A percentile compares a stretch with the other conserved stretches of the same genome.
phyloP scores from a whole-genome alignment of 371 early-diverging fungal genomes.

The Umbelopsis sp. region DNA sequence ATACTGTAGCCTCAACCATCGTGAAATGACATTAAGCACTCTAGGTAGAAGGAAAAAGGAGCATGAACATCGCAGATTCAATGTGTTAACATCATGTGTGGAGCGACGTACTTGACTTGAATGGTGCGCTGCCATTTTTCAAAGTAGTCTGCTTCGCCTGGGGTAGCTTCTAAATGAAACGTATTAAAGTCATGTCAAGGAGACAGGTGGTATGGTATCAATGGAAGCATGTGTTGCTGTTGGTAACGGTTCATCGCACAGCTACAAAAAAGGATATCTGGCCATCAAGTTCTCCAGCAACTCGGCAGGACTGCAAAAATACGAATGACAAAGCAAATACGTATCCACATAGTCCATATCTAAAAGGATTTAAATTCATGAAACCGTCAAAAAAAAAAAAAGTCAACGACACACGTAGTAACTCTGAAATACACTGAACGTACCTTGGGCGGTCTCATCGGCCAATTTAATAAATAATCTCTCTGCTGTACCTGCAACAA shows the following conservation, averaged over 20 bases:
- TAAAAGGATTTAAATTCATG: constrained; percentile 5
- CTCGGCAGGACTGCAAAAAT: constrained; percentile 58
- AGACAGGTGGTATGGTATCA: neutral
- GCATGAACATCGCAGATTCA: neutral
- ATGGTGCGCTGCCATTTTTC: constrained; percentile 66
- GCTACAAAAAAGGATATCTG: constrained; percentile 17
- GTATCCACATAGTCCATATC: constrained; percentile 68
- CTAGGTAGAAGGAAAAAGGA: constrained; percentile 27
- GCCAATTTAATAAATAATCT: constrained; percentile 60
- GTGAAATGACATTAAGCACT: constrained; percentile 59
- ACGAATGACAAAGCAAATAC: constrained; percentile 56
- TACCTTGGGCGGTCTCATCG: constrained; percentile 64
- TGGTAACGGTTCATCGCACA: too few relatives aligned
- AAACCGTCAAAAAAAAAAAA: neutral
- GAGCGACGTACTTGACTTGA: constrained; percentile 58
- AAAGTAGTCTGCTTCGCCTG: constrained; percentile 57
- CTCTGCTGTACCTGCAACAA: constrained; percentile 61
- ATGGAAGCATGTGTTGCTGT: too few relatives aligned
- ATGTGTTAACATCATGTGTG: too few relatives aligned
- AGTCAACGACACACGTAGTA: neutral
- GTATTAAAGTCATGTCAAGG: constrained; percentile 20
- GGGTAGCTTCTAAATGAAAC: constrained; percentile 54
- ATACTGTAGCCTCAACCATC: constrained; percentile 66
- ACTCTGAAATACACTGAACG: too few relatives aligned
- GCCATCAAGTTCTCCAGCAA: constrained; percentile 58